A percentile compares a stretch with the other conserved stretches of the same genome.
These are phyloP conservation scores for Danielia reshetovae DNA, from an alignment of 805 yeast genomes.

Conservation along the genomic window DNA sequence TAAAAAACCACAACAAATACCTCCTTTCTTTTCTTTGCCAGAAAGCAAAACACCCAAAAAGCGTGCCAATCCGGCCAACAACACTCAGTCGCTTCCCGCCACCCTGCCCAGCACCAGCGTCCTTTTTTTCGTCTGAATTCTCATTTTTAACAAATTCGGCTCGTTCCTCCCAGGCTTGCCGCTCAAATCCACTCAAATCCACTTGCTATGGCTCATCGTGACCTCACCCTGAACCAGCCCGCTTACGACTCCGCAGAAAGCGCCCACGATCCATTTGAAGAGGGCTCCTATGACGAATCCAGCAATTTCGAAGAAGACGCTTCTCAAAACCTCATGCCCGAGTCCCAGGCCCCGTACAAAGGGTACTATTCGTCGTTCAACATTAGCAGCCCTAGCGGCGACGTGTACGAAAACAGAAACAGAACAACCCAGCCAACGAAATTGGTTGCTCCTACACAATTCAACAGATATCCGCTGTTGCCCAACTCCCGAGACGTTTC, in stretches of 20 bases:
- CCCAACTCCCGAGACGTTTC: conserved; percentile 12
- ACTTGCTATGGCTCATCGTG: conserved; percentile 11
- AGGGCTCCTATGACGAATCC: conserved; percentile 9
- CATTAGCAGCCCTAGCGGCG: neutral
- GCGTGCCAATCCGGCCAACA: too few species aligned
- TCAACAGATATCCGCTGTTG: conserved; percentile 17
- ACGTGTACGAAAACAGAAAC: neutral
- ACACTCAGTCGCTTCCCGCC: too few species aligned
- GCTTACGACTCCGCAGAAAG: conserved; percentile 2
- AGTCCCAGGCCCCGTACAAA: neutral
- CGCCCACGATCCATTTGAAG: conserved; percentile 7
- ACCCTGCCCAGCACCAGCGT: too few species aligned
- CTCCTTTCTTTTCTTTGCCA: too few species aligned
- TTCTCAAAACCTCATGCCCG: neutral
- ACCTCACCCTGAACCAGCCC: conserved; percentile 14
- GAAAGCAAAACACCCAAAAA: too few species aligned
- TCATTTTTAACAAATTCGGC: too few species aligned
- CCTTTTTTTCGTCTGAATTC: too few species aligned
- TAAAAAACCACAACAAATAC: too few species aligned
- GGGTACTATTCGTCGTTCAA: neutral
- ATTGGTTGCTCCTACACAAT: conserved; percentile 13
- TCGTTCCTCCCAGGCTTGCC: too few species aligned
- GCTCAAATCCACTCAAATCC: too few species aligned
- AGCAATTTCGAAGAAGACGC: conserved; percentile 7
- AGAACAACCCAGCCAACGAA: neutral